Base-by-base conservation (phyloP, 805 yeast genomes). In the Saccharomycopsis malanga region DNA sequence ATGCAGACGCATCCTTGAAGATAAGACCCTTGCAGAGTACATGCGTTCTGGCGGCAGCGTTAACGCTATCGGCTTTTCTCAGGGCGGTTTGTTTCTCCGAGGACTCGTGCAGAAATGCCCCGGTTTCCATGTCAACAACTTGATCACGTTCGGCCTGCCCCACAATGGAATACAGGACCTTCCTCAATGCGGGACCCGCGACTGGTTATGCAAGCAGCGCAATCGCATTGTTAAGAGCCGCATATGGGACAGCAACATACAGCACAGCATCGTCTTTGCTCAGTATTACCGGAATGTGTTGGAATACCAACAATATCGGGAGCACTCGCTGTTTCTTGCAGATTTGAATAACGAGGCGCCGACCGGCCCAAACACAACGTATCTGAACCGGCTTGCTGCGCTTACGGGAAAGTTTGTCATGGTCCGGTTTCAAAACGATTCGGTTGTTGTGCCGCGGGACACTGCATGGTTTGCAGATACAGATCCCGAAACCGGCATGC, bases 151-250 rank as follows among this genome's bases (percentile, higher is more conserved):
- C 62, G 95, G 95, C 0, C 78, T 87, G 1, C 95, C 94, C 0
- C 94, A 85, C 57, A 73, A 80, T 63, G 94, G 93, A 1, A 72
- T 85, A 3, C 66, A 70, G 52, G 91, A 85, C 49, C 59, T 79
- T 81, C 54, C 76, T 67, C 6, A 81, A 74, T 14, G 94, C 80
- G 44, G 85, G 72, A 9, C 84, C 88, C 32, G 81, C 72, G 49
- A 87, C 80, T n/a, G 95, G 95, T 61, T 80, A 77, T 21, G 94
- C 84, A 63, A 83, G 80, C 44, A 85, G 53, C 63, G 86, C 91
- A 7, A 93, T 85, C 32, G 84, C 24, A 32, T 80, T 1, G 59
- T 85, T 50, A 79, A 73, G 58, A 62, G 61, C 35, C 87, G 80
- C 53, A 76, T 84, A 1, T 85, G 86, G 79, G 62, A 66, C 24